Evolutionary conservation across 106 monocot genomes (phyloP), one percentile per base, ranked within the genome.

Genomic region (Dactylorhiza incarnata): DNA sequence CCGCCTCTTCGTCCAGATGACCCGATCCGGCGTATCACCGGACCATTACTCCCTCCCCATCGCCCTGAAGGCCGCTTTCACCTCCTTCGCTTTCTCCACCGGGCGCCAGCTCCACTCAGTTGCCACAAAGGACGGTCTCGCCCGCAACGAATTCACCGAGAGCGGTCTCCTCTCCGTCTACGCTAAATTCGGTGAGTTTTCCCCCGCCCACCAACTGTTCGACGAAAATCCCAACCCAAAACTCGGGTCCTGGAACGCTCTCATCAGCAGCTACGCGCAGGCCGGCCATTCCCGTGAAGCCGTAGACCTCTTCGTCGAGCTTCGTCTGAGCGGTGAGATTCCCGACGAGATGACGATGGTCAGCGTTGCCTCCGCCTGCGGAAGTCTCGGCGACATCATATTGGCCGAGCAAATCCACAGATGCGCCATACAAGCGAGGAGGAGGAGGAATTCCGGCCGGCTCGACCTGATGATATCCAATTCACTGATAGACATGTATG

Each of bases 11-110:
- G 7, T 73, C 67, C 82, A 73, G 9, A 89, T 93, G 89, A 24
- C 49, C 13, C 80, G 74, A 48, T 12, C 61, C 44, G 76, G 86
- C 37, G 49, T 70, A 55, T 26, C 25, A 17, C 93, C 93, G 1
- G 90, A 93, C 76, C 76, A 15, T 53, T 87, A 93, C 79, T 82
- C 90, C 68, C 77, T 90, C 16, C 93, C 93, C 74, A 80, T 93
- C 54, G 82, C 82, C 73, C 81, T 93, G 68, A 93, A 93, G 47
- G 90, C 90, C 68, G 79, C 81, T 15, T 74, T 71, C 76, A 75
- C 55, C 22, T 23, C 73, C 24, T 81, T 71, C 77, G 45, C 74
- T 9, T 70, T 79, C 49, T 13, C 29, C 52, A 13, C 77, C n/a
- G 80, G 75, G 70, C 19, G 47, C 50, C 90, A 93, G 84, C 81